phyloP scores from a whole-genome alignment of 176 grass and related monocot species.

The Oryza brachyantha region DNA sequence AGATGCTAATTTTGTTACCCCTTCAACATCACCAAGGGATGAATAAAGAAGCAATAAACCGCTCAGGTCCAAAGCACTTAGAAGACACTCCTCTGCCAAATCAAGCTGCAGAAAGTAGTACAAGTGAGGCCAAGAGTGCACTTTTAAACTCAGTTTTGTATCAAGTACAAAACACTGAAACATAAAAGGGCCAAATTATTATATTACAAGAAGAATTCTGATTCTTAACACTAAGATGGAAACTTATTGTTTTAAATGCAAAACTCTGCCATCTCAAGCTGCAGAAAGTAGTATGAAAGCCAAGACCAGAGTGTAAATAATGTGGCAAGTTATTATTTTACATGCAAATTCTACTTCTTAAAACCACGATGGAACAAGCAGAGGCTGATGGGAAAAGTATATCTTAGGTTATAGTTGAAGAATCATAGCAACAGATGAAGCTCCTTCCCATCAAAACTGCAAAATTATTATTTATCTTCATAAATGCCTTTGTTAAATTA shows the following conservation, averaged over 20 bases:
- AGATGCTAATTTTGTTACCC: slow-evolving; percentile 73
- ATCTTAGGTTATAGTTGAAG: not conserved
- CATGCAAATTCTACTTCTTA: not conserved
- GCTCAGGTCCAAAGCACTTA: slow-evolving; percentile 82
- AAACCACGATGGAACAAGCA: slow-evolving; percentile 16
- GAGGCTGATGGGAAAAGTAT: not conserved
- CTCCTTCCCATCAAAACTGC: slow-evolving; percentile 16
- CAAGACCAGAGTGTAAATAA: slow-evolving; percentile 10
- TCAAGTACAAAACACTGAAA: slow-evolving; percentile 6
- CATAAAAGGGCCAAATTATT: slow-evolving; percentile 3
- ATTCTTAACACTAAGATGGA: slow-evolving; percentile 13
- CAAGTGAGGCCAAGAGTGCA: slow-evolving; percentile 1
- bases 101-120: slow-evolving; percentile 66
- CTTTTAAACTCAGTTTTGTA: not conserved
- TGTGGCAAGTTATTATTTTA: not conserved
- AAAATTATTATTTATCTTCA: not conserved
- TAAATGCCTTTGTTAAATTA: not conserved
- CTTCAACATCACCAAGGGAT: slow-evolving; percentile 84
- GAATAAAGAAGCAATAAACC: slow-evolving; percentile 94
- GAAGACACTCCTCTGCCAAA: slow-evolving; percentile 94
- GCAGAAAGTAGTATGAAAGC: slow-evolving; percentile 30
- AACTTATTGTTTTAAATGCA: not conserved
- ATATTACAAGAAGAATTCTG: not conserved
- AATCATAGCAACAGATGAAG: slow-evolving; percentile 1
- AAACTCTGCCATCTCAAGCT: slow-evolving; percentile 86